A percentile compares a stretch with the other conserved stretches of the same genome.
These are phyloP conservation scores for Ophiocordyceps robertsii DNA, from an alignment of 2,329 filamentous ascomycete genomes.

Conservation along the genomic window DNA sequence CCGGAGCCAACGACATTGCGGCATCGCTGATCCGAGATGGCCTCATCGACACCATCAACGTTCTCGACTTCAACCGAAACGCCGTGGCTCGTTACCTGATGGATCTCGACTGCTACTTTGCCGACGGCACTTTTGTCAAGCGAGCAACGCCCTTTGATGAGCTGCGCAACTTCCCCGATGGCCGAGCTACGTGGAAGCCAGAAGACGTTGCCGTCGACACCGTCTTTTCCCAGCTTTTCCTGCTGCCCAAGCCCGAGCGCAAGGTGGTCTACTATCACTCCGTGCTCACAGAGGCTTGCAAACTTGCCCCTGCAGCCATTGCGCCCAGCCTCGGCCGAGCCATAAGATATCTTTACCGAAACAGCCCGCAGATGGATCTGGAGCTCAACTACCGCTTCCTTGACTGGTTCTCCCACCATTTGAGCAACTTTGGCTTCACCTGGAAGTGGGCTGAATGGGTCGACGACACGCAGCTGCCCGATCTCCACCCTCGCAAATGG, in stretches of 20 bases:
- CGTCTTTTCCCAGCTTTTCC: conserved; percentile 88
- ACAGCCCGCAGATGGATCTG: conserved; percentile 69
- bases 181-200: conserved; percentile 80
- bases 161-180: conserved; percentile 53
- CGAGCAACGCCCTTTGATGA: conserved; percentile 87
- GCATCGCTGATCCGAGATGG: conserved; percentile 75
- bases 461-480: conserved; percentile 65
- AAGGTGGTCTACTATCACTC: conserved; percentile 96
- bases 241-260: conserved; percentile 75
- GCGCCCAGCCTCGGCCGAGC: conserved; percentile 86
- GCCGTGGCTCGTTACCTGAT: conserved; percentile 79
- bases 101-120: conserved; percentile 90
- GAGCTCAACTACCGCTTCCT: conserved; percentile 79
- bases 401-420: conserved; percentile 95
- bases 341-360: conserved; percentile 82
- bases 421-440: conserved; percentile 97
- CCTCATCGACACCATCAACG: conserved; percentile 85
- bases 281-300: conserved; percentile 87
- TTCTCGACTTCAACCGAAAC: conserved; percentile 84
- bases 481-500: conserved; percentile 77
- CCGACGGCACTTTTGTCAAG: conserved; percentile 81
- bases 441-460: conserved; percentile 99
- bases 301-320: conserved; percentile 90
- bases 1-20: conserved; percentile 60
- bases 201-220: conserved; percentile 97